A percentile compares a stretch with the other conserved stretches of the same genome.
These are phyloP conservation scores for Naganishia onofrii DNA, from an alignment of 768 basidiomycete genomes.

Conservation along the genomic window DNA sequence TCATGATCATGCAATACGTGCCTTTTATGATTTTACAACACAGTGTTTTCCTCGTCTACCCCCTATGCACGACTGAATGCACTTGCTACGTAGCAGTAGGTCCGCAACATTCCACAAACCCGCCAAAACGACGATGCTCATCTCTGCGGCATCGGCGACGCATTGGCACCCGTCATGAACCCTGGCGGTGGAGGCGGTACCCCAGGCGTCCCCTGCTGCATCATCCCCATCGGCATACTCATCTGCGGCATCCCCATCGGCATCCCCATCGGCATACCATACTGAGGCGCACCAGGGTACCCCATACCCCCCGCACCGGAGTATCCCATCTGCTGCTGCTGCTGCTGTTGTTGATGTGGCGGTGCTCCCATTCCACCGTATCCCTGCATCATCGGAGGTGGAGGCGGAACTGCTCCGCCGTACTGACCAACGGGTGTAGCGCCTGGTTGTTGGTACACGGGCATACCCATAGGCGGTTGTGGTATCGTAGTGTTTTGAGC, in stretches of 20 bases:
- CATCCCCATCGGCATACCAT: constrained; percentile 20
- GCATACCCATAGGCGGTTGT: constrained; percentile 48
- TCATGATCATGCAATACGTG: constrained; percentile 4
- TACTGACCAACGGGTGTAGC: constrained; percentile 26
- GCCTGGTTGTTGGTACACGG: constrained; percentile 48
- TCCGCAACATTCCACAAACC: too few relatives aligned
- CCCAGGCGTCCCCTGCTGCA: constrained; percentile 8
- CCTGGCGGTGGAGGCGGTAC: constrained; percentile 28
- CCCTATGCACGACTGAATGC: neutral
- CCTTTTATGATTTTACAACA: constrained; percentile 7
- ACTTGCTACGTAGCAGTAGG: too few relatives aligned
- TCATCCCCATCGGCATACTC: constrained; percentile 14
- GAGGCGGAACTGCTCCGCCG: constrained; percentile 35
- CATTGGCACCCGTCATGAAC: constrained; percentile 32
- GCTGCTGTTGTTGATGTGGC: neutral
- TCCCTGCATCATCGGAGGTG: constrained; percentile 35
- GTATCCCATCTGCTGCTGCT: constrained; percentile 19
- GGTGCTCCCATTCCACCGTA: neutral
- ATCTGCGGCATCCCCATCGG: constrained; percentile 8
- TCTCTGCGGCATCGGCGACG: constrained; percentile 25
- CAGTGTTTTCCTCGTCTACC: neutral
- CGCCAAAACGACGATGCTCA: neutral
- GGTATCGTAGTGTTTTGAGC: constrained; percentile 29
- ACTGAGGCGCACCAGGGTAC: constrained; percentile 4
- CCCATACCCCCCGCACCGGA: constrained; percentile 5